Conservation (phyloP, 768 basidiomycete species). For the Trametes elegans region DNA sequence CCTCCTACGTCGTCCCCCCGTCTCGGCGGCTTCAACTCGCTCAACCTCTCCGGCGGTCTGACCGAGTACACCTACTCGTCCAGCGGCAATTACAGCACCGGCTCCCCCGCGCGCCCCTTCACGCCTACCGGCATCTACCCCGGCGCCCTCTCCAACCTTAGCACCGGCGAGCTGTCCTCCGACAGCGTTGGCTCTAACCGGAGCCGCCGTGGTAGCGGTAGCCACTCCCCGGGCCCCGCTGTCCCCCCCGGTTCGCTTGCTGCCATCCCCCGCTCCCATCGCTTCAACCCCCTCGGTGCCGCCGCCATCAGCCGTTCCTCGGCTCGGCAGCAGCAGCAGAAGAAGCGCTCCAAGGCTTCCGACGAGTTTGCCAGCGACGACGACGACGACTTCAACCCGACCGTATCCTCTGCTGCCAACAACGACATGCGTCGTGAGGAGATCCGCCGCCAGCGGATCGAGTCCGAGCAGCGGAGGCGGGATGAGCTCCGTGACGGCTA, state of each 20-base stretch:
- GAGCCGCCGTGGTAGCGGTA: slow-evolving; percentile 66
- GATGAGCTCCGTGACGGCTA: slow-evolving; percentile 94
- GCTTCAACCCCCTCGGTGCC: slow-evolving; percentile 68
- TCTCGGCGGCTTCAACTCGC: slow-evolving; percentile 59
- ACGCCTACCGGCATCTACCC: slow-evolving; percentile 72
- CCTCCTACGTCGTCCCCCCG: slow-evolving; percentile 55
- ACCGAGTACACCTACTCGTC: slow-evolving; percentile 61
- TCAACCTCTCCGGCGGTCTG: slow-evolving; percentile 57
- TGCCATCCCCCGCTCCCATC: slow-evolving; percentile 69
- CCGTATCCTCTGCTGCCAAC: slow-evolving; percentile 38
- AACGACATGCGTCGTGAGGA: slow-evolving; percentile 83
- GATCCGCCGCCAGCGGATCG: slow-evolving; percentile 89
- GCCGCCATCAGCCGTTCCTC: slow-evolving; percentile 50
- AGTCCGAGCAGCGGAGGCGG: slow-evolving; percentile 88
- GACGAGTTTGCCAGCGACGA: slow-evolving; percentile 71
- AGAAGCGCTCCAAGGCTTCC: slow-evolving; percentile 42
- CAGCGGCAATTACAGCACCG: slow-evolving; percentile 50
- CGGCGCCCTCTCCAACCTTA: slow-evolving; percentile 69
- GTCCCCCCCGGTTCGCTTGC: slow-evolving; percentile 48
- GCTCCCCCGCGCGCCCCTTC: slow-evolving; percentile 58
- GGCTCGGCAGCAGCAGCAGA: slow-evolving; percentile 38
- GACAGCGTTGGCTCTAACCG: slow-evolving; percentile 65
- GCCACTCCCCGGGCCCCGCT: slow-evolving; percentile 48
- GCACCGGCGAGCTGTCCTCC: slow-evolving; percentile 70
- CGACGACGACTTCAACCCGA: slow-evolving; percentile 70